Conservation (phyloP, 2,329 filamentous ascomycete species). For the Aureobasidium namibiae region DNA sequence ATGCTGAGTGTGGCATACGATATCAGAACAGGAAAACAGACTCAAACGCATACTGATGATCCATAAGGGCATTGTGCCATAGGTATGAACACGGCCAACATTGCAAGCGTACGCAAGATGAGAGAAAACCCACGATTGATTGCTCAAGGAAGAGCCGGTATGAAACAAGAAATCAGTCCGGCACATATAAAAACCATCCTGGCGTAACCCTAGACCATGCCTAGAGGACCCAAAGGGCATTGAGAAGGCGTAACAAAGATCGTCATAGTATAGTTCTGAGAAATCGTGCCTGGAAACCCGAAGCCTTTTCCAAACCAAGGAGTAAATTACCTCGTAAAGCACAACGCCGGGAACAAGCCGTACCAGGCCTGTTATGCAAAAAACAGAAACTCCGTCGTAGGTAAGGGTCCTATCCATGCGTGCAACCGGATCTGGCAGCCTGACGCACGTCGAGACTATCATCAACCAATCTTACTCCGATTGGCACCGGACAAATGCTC, state of each 20-base stretch:
- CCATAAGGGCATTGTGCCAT: background rate
- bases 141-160: background rate
- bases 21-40: background rate
- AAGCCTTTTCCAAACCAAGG: background rate
- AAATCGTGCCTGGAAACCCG: constrained; percentile 3
- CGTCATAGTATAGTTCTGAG: background rate
- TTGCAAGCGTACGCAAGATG: background rate
- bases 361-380: background rate
- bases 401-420: background rate
- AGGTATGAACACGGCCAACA: background rate
- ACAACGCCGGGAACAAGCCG: constrained; percentile 4
- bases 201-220: background rate
- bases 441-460: background rate
- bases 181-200: background rate
- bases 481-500: background rate
- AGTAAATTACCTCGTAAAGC: constrained; percentile 6
- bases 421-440: background rate
- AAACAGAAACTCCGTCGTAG: background rate
- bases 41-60: background rate
- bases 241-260: background rate
- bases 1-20: background rate
- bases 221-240: background rate
- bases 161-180: background rate
- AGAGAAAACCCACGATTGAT: background rate
- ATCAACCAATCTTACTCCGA: background rate